Base-by-base conservation (phyloP, 2,329 filamentous ascomycete genomes). In the Exophiala lecanii-corni region DNA sequence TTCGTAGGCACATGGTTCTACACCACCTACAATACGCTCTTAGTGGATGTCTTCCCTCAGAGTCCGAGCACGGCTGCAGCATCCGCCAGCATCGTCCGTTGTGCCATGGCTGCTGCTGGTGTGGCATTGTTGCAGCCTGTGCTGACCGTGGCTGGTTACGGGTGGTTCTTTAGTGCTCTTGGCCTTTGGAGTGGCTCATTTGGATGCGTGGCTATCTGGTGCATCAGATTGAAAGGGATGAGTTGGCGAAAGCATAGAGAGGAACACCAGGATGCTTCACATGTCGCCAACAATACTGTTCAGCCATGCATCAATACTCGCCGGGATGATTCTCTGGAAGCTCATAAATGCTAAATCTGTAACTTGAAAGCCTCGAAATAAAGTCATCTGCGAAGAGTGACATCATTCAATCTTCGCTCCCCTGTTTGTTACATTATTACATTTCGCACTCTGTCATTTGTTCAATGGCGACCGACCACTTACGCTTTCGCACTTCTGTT, bases 21-120 rank as follows among this genome's bases (percentile, higher is more conserved):
- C 40, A 65, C 56, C 6, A 57, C 61, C 40, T 65, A 60, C 49
- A 63, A 57, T 21, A 59, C 63, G 0, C 53, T 68, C 17, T 50
- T 68, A 12, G 63, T 67, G 12, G 65, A 68, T 35, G 53, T 62
- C 6, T 62, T 65, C 32, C 61, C 62, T 1, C 57, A 59, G 4
- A 55, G 55, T 1, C 59, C 59, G 30, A 62, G 63, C 13, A 64
- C 63, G 40, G 65, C 63, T 2, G 64, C 61, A 1, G 64, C 65
- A 2, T 57, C 64, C 13, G 62, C 62, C 37, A 68, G 64, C 36
- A 43, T 67, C 40, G 59, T 61, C 40, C 56, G 65, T 12, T 67
- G 63, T 43, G 47, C 60, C 32, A 46, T 67, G 13, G 63, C 61
- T 12, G 65, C 65, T 3, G 60, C 53, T 1, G 62, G 60, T 40